Percentiles rank a stretch among this genome's conserved stretches.
These are phyloP conservation scores for Cryptococcus hybrid DNA, from an alignment of 1,284 basidiomycete genomes.

Conservation along the genomic window DNA sequence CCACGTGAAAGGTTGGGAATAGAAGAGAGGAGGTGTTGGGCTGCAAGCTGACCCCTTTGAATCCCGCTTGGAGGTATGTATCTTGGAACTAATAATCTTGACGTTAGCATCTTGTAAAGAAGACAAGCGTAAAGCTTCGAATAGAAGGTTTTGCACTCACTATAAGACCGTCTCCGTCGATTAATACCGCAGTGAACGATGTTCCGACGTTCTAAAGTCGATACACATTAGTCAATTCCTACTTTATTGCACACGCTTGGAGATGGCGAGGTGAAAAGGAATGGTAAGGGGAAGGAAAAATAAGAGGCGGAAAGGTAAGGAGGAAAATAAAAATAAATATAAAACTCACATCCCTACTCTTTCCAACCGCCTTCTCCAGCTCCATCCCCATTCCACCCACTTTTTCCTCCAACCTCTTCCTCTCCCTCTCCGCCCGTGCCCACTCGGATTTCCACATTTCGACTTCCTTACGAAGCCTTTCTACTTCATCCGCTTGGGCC, in stretches of 20 bases:
- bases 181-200: conserved; percentile 34
- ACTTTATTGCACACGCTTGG: background rate
- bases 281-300: background rate
- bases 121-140: background rate
- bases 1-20: background rate
- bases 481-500: conserved; percentile 28
- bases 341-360: background rate
- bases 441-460: conserved; percentile 38
- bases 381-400: conserved; percentile 15
- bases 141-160: conserved; percentile 20
- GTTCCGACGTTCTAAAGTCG: conserved; percentile 9
- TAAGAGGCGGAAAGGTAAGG: background rate
- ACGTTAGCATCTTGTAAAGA: background rate
- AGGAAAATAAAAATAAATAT: background rate
- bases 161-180: conserved; percentile 44
- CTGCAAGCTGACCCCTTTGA: conserved; percentile 39
- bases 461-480: conserved; percentile 42
- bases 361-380: background rate
- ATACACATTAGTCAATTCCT: background rate
- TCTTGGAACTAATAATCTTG: conserved; percentile 29
- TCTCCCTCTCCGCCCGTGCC: conserved; percentile 31
- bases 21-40: conserved; percentile 10
- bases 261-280: background rate
- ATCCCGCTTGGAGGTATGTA: conserved; percentile 27
- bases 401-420: conserved; percentile 29